Percentiles rank a stretch among this genome's conserved stretches.
These are phyloP conservation scores for Phytophthora citricola DNA, from an alignment of 352 stramenopile genomes.

Conservation along the genomic window DNA sequence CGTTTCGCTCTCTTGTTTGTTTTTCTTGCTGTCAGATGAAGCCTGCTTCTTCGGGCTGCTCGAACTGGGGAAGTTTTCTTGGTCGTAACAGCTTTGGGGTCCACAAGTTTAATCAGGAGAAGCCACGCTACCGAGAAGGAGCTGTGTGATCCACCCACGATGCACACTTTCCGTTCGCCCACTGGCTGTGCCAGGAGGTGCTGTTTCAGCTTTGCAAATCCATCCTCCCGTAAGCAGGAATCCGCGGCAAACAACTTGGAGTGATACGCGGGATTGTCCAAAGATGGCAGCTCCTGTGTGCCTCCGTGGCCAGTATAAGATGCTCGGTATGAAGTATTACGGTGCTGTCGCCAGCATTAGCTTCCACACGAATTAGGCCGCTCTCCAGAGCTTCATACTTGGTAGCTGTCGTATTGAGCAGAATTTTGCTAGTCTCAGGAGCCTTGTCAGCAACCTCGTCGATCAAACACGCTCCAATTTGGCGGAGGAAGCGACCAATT, in stretches of 20 bases:
- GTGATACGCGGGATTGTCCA: constrained; percentile 47
- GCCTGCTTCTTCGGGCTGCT: constrained; percentile 15
- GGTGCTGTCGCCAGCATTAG: constrained; percentile 32
- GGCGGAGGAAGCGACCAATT: constrained; percentile 70
- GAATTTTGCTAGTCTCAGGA: constrained; percentile 45
- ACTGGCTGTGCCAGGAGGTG: constrained; percentile 37
- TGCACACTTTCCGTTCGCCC: constrained; percentile 70
- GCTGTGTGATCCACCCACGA: constrained; percentile 87
- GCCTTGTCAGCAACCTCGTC: constrained; percentile 54
- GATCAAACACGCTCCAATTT: constrained; percentile 52
- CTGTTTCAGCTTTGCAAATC: constrained; percentile 57
- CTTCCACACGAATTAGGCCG: constrained; percentile 60
- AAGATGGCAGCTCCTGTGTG: constrained; percentile 48
- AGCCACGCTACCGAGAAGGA: constrained; percentile 88
- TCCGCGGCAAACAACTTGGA: constrained; percentile 78
- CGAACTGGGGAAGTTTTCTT: constrained; percentile 8
- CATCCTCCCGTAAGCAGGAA: constrained; percentile 64
- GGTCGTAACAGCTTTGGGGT: constrained; percentile 14
- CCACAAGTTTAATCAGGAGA: constrained; percentile 68
- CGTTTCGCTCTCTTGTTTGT: constrained; percentile 17
- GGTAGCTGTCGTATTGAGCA: constrained; percentile 59
- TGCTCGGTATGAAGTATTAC: constrained; percentile 65
- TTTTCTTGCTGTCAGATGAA: constrained; percentile 9
- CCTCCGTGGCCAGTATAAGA: constrained; percentile 74
- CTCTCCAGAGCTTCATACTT: constrained; percentile 55